phyloP scores from a whole-genome alignment of 148 eudicot species.

The Polygonum aviculare region DNA sequence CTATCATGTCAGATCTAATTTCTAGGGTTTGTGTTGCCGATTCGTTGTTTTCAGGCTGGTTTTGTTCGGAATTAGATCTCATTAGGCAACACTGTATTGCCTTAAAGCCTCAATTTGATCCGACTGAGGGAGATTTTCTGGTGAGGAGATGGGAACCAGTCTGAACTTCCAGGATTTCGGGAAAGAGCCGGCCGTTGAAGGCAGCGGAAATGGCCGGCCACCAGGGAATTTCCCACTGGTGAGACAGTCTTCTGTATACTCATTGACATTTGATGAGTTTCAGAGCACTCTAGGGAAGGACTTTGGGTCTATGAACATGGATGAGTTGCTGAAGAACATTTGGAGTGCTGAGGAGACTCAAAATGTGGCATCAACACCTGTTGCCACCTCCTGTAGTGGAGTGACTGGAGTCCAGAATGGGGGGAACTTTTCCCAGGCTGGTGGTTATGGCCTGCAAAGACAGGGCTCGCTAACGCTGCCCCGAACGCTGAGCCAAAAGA shows the following conservation, averaged over 20 bases:
- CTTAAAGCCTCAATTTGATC: background rate
- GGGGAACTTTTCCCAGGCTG: constrained; percentile 14
- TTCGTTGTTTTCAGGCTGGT: background rate
- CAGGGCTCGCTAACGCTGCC: constrained; percentile 79
- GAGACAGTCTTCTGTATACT: constrained; percentile 63
- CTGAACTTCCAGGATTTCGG: constrained; percentile 56
- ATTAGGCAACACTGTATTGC: background rate
- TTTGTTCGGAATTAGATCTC: background rate
- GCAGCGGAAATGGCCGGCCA: constrained; percentile 7
- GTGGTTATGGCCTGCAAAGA: constrained; percentile 38
- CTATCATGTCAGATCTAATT: background rate
- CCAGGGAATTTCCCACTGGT: constrained; percentile 39
- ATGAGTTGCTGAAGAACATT: constrained; percentile 78
- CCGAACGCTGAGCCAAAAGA: constrained; percentile 69
- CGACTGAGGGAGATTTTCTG: background rate
- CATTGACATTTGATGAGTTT: constrained; percentile 90
- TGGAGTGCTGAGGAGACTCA: constrained; percentile 90
- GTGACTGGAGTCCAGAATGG: constrained; percentile 2
- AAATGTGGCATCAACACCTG: constrained; percentile 26
- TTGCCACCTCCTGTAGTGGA: background rate
- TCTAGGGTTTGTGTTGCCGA: background rate
- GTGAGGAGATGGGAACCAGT: constrained; percentile 26
- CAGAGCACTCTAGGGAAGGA: constrained; percentile 68
- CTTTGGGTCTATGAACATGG: constrained; percentile 98
- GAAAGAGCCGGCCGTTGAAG: constrained; percentile 28